These are phyloP conservation scores for Seminavis robusta DNA, from an alignment of 108 stramenopile genomes.

Conservation along the genomic window DNA sequence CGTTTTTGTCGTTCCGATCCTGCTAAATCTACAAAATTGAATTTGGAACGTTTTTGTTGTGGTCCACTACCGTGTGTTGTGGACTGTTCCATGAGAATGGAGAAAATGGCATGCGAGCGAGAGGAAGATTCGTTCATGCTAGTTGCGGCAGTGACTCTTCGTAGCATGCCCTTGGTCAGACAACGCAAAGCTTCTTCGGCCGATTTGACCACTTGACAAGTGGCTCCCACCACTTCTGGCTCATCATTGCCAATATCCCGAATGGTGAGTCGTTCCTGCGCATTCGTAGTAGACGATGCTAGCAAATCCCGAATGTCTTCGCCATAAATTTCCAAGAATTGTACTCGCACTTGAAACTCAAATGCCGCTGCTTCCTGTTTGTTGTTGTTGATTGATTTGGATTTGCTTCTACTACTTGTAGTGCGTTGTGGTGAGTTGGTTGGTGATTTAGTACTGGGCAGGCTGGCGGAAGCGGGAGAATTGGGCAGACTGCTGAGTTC, in stretches of 20 bases:
- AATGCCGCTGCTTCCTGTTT: slow-evolving; percentile 18
- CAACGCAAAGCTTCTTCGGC: slow-evolving; percentile 85
- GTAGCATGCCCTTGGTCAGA: slow-evolving; percentile 74
- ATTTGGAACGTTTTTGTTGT: slow-evolving; percentile 45
- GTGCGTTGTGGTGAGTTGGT: too few relatives aligned
- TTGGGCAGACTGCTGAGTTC: slow-evolving; percentile 3
- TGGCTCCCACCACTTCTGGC: slow-evolving; percentile 86
- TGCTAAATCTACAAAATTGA: slow-evolving; percentile 90
- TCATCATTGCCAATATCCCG: slow-evolving; percentile 62
- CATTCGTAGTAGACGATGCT: slow-evolving; percentile 6
- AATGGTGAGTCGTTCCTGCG: slow-evolving; percentile 51
- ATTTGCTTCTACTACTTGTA: neutral
- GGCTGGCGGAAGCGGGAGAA: neutral
- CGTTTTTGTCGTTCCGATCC: slow-evolving; percentile 86
- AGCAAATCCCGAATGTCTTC: slow-evolving; percentile 94
- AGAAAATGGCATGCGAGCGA: slow-evolving; percentile 90
- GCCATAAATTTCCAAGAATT: slow-evolving; percentile 85
- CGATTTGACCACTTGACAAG: slow-evolving; percentile 57
- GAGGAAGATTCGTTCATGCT: slow-evolving; percentile 83
- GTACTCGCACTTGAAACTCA: slow-evolving; percentile 62
- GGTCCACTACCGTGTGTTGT: neutral
- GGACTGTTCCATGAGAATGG: slow-evolving; percentile 68
- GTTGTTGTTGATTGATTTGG: neutral
- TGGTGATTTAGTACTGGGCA: slow-evolving; percentile 1
- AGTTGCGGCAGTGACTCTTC: slow-evolving; percentile 89